Evolutionary conservation across 805 yeast species (phyloP), one percentile per base, ranked within the genome.

Genomic region (Yarrowia yakushimensis): DNA sequence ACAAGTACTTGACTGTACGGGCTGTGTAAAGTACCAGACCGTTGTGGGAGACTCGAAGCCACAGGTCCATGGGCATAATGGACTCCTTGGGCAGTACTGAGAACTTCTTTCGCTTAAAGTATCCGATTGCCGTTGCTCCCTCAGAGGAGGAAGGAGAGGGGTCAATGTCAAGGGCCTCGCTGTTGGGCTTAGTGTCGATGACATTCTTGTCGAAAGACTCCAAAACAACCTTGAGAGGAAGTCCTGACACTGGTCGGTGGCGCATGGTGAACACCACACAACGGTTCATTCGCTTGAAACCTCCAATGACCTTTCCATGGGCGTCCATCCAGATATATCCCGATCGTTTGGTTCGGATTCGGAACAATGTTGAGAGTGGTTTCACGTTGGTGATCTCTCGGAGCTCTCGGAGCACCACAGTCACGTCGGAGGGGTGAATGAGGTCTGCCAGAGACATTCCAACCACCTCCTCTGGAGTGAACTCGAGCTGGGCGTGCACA

Each of bases 41-140:
- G 48, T 55, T 39, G 48, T 41, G 60, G 9, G 60, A 55, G n/a
- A 55, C n/a, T 55, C 60, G 60, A 13, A 55, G 36, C 60, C 60
- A 55, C 36, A 55, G 37, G 48, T 55, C 60, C 45, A 37, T 37
- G 30, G 60, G 60, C 37, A 39, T 27, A 15, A 55, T 28, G 2
- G 60, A 37, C 23, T 55, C 60, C 37, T 55, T 55, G 10, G 60
- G 60, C 22, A 41, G 36, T 18, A 55, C 45, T 4, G 60, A 55
- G 17, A 39, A 55, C 60, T 41, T 55, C 48, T 55, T 55, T 27
- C 60, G 48, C 48, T 55, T 39, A 30, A 39, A 41, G 30, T 39
- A 18, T 3, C 60, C 48, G 20, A 55, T 39, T 1, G 60, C 60
- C 12, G 37, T 55, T 15, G 60, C 30, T 10, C 60, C 60, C 15